Conservation (phyloP, 139 green algal genomes). For the Chlorella sp. region DNA sequence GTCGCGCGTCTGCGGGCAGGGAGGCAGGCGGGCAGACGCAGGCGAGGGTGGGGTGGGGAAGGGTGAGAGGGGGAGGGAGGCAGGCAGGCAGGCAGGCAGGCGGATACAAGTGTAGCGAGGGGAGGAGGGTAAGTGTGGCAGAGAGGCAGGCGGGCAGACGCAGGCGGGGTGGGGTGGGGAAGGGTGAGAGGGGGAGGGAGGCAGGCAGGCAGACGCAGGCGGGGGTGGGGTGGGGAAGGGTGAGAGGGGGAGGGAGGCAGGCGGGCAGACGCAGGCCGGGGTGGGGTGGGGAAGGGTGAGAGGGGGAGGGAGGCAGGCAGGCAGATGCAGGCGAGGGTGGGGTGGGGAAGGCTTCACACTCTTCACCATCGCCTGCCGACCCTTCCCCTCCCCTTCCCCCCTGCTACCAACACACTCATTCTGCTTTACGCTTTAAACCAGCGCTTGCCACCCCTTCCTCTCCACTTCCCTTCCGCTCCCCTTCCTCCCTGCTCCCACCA, state of each 20-base stretch:
- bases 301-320: background rate
- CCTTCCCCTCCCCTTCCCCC: no score
- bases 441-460: no score
- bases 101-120: background rate
- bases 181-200: background rate
- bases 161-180: background rate
- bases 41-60: background rate
- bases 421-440: no score
- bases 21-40: background rate
- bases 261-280: background rate
- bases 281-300: background rate
- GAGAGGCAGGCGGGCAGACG: background rate
- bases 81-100: background rate
- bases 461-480: no score
- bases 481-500: no score
- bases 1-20: conserved; percentile 57
- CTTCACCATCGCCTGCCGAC: no score
- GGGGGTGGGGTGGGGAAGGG: no score
- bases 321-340: background rate
- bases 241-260: background rate
- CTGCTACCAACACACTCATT: no score
- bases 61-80: background rate
- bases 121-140: background rate
- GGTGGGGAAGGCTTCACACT: no score
- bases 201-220: background rate